A percentile compares a stretch with the other conserved stretches of the same genome.
Conservation (phyloP, 176 grass and related monocot species). For the Eragrostis curvula region DNA sequence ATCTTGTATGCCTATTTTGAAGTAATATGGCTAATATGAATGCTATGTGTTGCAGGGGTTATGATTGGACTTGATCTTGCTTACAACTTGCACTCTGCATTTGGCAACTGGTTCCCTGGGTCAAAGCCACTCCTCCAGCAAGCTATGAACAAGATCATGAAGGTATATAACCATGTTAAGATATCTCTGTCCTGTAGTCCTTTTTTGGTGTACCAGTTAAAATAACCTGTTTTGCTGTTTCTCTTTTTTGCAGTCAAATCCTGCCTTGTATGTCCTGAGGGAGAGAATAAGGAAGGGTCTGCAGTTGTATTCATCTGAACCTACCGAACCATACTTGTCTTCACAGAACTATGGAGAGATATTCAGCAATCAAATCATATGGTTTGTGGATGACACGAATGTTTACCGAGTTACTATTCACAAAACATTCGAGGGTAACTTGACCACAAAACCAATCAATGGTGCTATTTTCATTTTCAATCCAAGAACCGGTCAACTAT, state of each 20-base stretch:
- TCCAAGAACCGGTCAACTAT: constrained; percentile 94
- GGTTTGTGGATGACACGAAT: constrained; percentile 99
- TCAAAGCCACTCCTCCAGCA: constrained; percentile 94
- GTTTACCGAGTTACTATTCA: constrained; percentile 97
- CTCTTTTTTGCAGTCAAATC: constrained; percentile 80
- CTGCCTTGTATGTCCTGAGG: constrained; percentile 90
- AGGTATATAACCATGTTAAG: constrained; percentile 57
- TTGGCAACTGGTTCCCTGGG: constrained; percentile 99
- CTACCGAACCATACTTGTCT: constrained; percentile 95
- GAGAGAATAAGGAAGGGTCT: constrained; percentile 98
- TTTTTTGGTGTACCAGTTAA: background rate
- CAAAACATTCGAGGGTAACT: constrained; percentile 99
- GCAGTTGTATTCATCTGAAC: constrained; percentile 97
- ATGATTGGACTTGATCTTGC: constrained; percentile 98
- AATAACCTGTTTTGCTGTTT: constrained; percentile 15
- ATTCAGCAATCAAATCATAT: constrained; percentile 99
- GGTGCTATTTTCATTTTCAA: constrained; percentile 99
- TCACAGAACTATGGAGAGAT: constrained; percentile 99
- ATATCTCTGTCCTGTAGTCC: background rate
- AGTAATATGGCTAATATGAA: constrained; percentile 21
- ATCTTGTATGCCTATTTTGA: constrained; percentile 2
- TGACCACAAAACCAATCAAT: constrained; percentile 97
- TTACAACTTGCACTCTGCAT: constrained; percentile 93
- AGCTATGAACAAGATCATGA: constrained; percentile 99
- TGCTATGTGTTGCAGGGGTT: constrained; percentile 71